Base-by-base conservation (phyloP, 208 protist species). In the Phytomonas francai region DNA sequence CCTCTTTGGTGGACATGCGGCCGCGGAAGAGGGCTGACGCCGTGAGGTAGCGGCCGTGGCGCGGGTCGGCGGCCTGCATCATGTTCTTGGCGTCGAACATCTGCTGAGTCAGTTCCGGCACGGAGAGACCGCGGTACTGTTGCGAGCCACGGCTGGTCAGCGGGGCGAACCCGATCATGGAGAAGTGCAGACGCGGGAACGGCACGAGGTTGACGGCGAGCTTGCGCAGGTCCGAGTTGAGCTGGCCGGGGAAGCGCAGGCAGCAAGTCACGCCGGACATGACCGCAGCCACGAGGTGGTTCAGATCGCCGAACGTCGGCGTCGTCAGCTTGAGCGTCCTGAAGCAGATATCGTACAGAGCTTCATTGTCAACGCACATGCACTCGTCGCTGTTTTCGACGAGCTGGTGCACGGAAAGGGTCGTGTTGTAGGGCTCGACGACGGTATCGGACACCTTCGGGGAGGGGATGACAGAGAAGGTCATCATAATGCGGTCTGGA, bases 301-400 rank as follows among this genome's bases (percentile, higher is more conserved):
- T 99, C 29, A 99, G 77, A 68, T 99, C 95, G 57, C 87, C 90
- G 79, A 98, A 99, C 31, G 89, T 98, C 45, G 98, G 98, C 56
- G 85, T 98, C 36, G 85, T 93, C 30, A 99, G 85, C 87, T 99
- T 99, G 19, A 99, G 85, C 3, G 97, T 99, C 58, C 90, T 73
- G 87, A 98, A 98, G 85, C 98, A 99, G 74, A 99, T 99, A 69
- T 99, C 97, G 73, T 99, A 99, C 66, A 99, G 80, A 31, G 98
- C 97, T 84, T 99, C 97, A 72, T 99, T 99, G 81, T 99, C 98
- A 78, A 99, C 98, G 80, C 94, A 98, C 73, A 99, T 96, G 16
- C 22, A 57, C 25, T 57, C 49, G n/a, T 57, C 49, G 49, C 22
- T 27, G 89, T 98, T 98, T 80, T 99, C 98, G 51, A 99, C 89